Conservation (phyloP, 768 basidiomycete species). For the Butyriboletus loyo region DNA sequence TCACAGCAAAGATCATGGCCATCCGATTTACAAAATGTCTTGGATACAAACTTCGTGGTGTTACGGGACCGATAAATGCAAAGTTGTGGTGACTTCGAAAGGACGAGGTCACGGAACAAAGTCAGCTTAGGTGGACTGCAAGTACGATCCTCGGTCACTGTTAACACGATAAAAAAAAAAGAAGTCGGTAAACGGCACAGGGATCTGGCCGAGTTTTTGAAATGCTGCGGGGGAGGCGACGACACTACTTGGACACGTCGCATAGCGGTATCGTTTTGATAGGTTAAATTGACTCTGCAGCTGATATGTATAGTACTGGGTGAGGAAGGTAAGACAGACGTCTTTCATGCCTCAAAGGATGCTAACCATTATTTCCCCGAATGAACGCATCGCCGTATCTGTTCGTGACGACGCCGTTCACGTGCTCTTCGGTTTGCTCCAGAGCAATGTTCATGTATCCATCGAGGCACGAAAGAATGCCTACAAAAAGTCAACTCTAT, state of each 20-base stretch:
- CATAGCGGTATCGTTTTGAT: neutral
- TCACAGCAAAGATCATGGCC: neutral
- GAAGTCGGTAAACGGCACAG: neutral
- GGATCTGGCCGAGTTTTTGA: neutral
- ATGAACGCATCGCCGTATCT: slow-evolving; percentile 95
- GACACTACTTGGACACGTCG: neutral
- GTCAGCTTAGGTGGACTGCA: neutral
- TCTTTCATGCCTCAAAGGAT: too few relatives aligned
- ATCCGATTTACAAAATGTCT: neutral
- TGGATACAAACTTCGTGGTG: neutral
- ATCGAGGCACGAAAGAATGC: slow-evolving; percentile 90
- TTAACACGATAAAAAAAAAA: neutral
- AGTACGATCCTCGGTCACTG: neutral
- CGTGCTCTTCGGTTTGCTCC: slow-evolving; percentile 96
- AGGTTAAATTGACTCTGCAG: slow-evolving; percentile 54
- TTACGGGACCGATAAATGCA: neutral
- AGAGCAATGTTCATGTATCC: slow-evolving; percentile 99
- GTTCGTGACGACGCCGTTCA: slow-evolving; percentile 83
- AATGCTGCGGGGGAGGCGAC: neutral
- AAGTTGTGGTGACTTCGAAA: neutral
- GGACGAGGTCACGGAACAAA: too few relatives aligned
- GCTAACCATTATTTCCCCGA: slow-evolving; percentile 84
- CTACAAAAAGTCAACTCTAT: slow-evolving; percentile 38
- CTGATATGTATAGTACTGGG: slow-evolving; percentile 78
- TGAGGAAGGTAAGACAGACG: neutral